Evolutionary conservation across 2,329 filamentous ascomycete species (phyloP), one percentile per base, ranked within the genome.

Genomic region (Aspergillus puulaauensis): DNA sequence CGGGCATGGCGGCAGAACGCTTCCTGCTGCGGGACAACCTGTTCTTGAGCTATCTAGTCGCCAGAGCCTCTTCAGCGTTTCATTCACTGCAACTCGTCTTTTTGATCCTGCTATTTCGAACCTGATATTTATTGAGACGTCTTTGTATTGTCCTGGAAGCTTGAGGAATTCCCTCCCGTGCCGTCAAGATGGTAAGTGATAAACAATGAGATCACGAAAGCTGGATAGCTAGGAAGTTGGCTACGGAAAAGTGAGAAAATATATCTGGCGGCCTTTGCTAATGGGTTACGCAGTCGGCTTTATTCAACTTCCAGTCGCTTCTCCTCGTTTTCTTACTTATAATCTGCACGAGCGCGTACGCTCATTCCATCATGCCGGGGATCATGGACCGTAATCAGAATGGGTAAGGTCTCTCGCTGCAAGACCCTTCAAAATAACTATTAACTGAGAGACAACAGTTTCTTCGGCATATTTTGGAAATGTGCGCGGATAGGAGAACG

Each of bases 251-350:
- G 47, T 19, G 55, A 46, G 39, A n/a, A 14, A 27, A 33, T 9
- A 12, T 40, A 47, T 39, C n/a, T 45, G 14, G 15, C 15, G 7
- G 11, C 19, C 11, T 39, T 14, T 40, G 43, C 24, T 49, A 37
- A 58, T 31, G 12, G 47, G 21, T 11, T 3, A 45, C 52, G 51
- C 70, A 97, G 95, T 90, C 95, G 59, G 95, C 95, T 55, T 89
- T 99, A 70, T 97, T 99, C 87, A 98, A 98, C 80, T 98, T 99
- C 82, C 92, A 97, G 77, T 96, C 92, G 58, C 89, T 98, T 67
- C 86, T 99, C 68, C 86, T 98, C 68, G 93, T 97, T 66, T 87
- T 99, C 69, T 87, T 99, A 52, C 89, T 99, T 66, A 86, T 96
- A 67, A 96, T 98, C 72, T 99, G 95, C 84, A 97, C 95, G 57